These are phyloP conservation scores for Solanum commersonii DNA, from an alignment of 257 asterid genomes.

Conservation along the genomic window DNA sequence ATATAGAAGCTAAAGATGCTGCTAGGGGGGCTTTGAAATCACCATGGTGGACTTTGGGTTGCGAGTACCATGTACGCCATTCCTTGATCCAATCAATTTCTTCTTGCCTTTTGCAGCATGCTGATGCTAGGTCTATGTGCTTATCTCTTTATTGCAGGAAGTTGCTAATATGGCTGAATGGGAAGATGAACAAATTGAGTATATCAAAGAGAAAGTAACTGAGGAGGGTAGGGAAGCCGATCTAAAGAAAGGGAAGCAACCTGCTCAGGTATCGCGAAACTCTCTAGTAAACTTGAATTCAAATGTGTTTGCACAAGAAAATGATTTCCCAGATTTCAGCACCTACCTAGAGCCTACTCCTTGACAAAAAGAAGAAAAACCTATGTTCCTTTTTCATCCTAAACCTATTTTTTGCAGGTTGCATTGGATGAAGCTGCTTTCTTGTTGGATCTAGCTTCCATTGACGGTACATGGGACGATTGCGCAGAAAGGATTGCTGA, in stretches of 20 bases:
- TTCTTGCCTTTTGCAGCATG: not conserved
- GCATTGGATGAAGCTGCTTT: constrained; percentile 93
- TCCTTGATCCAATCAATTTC: not conserved
- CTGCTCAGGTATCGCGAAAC: constrained; percentile 52
- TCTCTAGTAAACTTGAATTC: not conserved
- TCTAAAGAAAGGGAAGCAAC: constrained; percentile 80
- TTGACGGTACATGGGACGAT: constrained; percentile 84
- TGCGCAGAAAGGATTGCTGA: constrained; percentile 55
- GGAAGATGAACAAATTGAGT: constrained; percentile 96
- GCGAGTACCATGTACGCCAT: constrained; percentile 55
- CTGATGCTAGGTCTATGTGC: not conserved
- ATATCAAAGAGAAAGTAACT: constrained; percentile 75
- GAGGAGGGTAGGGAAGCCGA: constrained; percentile 82
- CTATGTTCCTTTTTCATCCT: not conserved
- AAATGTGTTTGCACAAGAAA: not conserved
- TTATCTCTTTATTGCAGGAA: constrained; percentile 32
- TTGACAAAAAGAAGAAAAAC: not conserved
- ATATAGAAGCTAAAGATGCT: constrained; percentile 75
- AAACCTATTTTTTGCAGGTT: constrained; percentile 31
- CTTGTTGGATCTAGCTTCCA: constrained; percentile 83
- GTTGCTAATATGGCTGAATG: constrained; percentile 85
- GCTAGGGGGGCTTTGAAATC: constrained; percentile 94
- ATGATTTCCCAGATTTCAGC: not conserved
- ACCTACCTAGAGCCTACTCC: not conserved
- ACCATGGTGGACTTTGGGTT: constrained; percentile 97